Evolutionary conservation across 345 rosid species (phyloP).

Genomic region (Excoecaria cochinchinensis): DNA sequence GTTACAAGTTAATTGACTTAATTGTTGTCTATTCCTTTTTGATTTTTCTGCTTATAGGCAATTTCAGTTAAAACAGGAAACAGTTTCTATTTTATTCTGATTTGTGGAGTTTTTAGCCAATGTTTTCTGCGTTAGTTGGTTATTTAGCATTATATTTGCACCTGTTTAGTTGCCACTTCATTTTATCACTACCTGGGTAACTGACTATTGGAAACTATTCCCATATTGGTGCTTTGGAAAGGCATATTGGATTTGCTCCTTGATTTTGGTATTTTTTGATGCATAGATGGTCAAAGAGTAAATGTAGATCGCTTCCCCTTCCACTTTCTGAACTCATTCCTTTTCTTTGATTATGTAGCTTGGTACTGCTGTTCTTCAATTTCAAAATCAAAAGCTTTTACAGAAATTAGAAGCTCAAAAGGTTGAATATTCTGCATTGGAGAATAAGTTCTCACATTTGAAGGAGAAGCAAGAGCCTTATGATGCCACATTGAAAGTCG

Average conservation of each 20-base stretch:
- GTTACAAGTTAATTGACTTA: neutral
- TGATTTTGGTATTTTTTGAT: neutral
- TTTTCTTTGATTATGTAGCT: constrained; percentile 43
- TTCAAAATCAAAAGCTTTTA: constrained; percentile 80
- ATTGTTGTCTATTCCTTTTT: neutral
- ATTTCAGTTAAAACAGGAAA: neutral
- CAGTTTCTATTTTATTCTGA: neutral
- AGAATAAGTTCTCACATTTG: constrained; percentile 52
- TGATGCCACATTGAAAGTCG: constrained; percentile 53
- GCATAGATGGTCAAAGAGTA: neutral
- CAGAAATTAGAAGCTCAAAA: constrained; percentile 84
- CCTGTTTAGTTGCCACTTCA: neutral
- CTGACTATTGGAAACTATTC: neutral
- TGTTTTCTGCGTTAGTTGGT: neutral
- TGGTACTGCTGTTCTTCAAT: constrained; percentile 76
- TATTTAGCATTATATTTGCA: neutral
- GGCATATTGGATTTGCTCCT: neutral
- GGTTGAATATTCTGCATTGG: constrained; percentile 62
- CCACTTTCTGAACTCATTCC: constrained; percentile 9
- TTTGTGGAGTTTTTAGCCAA: neutral
- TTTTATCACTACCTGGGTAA: neutral
- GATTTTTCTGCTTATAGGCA: neutral
- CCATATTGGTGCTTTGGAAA: neutral
- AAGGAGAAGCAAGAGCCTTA: constrained; percentile 59
- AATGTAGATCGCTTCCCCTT: neutral